Conservation (phyloP, 176 grass and related monocot genomes). For the Dendrocalamus sinicus region DNA sequence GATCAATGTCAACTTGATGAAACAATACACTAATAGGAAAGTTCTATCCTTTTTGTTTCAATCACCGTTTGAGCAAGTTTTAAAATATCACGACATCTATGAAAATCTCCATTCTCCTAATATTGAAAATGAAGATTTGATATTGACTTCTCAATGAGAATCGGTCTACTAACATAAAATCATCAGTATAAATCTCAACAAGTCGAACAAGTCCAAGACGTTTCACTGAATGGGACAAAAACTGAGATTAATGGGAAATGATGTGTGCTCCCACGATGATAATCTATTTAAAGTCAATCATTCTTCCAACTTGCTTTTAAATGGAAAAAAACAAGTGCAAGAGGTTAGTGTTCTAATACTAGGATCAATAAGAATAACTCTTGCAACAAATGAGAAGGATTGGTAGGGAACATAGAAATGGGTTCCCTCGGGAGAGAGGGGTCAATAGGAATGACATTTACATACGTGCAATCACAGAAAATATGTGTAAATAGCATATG, state of each 20-base stretch:
- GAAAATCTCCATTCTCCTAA: too few relatives aligned
- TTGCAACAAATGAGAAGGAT: not conserved
- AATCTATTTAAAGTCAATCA: slow-evolving; percentile 6
- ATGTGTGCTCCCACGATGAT: not conserved
- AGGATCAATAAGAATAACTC: not conserved
- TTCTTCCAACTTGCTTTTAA: slow-evolving; percentile 18
- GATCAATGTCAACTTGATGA: too few relatives aligned
- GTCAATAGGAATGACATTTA: not conserved
- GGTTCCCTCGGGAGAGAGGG: not conserved
- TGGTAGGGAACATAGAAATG: not conserved
- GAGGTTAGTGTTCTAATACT: not conserved
- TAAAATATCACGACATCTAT: too few relatives aligned
- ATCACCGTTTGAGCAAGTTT: too few relatives aligned
- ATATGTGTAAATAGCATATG: not conserved
- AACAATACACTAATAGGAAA: too few relatives aligned
- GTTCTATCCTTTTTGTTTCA: too few relatives aligned
- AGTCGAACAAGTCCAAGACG: not conserved
- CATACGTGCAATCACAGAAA: not conserved
- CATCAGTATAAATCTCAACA: too few relatives aligned
- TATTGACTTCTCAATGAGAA: too few relatives aligned
- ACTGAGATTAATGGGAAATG: slow-evolving; percentile 11
- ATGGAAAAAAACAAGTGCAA: not conserved
- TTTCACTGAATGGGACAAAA: slow-evolving; percentile 22
- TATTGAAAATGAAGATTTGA: too few relatives aligned
- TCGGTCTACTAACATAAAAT: accelerated